Conservation (phyloP, 345 rosid species). For the Gossypium thurberi region DNA sequence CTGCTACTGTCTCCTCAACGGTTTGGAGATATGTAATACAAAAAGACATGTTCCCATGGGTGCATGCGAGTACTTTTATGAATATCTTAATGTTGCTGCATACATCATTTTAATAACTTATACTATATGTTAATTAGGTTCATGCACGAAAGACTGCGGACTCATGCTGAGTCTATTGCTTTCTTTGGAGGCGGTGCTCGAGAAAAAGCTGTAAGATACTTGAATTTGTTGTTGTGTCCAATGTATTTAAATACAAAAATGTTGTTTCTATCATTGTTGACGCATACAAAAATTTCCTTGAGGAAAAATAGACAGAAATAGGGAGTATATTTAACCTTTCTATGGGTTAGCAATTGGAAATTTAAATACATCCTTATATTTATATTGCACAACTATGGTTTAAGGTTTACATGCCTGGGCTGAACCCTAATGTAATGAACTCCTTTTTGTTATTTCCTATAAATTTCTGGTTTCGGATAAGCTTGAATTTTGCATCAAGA, state of each 20-base stretch:
- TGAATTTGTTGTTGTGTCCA: constrained; percentile 1
- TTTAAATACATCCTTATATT: background rate
- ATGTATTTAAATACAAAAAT: background rate
- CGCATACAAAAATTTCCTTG: background rate
- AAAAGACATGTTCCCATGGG: background rate
- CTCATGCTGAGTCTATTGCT: constrained; percentile 98
- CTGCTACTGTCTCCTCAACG: background rate
- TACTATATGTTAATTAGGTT: constrained; percentile 46
- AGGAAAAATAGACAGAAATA: background rate
- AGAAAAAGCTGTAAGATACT: constrained; percentile 85
- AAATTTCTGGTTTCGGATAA: background rate
- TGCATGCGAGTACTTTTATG: background rate
- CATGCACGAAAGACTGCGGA: constrained; percentile 96
- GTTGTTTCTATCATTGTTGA: background rate
- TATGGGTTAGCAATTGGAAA: background rate
- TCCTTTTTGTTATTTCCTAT: background rate
- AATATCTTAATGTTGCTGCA: constrained; percentile 11
- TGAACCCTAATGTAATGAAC: background rate
- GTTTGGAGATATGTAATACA: background rate
- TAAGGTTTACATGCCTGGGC: background rate
- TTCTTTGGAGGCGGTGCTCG: constrained; percentile 99
- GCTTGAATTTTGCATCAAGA: background rate
- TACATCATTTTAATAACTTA: constrained; percentile 13
- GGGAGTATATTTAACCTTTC: background rate
- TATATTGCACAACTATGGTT: background rate